These are phyloP conservation scores for baker's yeast (Saccharomyces cerevisiae) DNA, from an alignment of 805 yeast species.

Conservation along the genomic window DNA sequence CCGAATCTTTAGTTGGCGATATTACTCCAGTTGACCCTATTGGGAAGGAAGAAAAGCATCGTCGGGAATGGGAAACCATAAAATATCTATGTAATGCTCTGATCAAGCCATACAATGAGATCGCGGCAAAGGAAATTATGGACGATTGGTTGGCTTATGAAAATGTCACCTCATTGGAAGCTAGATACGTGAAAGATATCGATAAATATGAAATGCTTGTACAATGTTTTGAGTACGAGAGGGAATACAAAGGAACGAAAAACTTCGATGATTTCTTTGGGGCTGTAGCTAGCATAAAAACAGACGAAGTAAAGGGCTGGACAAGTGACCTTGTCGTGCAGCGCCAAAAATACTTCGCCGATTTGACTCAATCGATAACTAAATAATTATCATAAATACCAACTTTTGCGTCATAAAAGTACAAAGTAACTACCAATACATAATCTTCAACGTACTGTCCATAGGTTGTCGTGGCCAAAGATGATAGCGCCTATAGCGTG, in stretches of 20 bases:
- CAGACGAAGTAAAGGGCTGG: conserved; percentile 61
- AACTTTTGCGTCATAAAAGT: background rate
- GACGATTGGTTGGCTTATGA: conserved; percentile 87
- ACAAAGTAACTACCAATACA: background rate
- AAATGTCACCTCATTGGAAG: conserved; percentile 70
- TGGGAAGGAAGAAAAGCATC: conserved; percentile 71
- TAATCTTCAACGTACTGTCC: conserved; percentile 16
- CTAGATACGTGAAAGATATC: conserved; percentile 84
- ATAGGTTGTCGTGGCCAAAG: conserved; percentile 82
- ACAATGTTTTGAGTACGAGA: conserved; percentile 81
- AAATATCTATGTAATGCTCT: conserved; percentile 50
- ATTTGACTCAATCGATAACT: conserved; percentile 1
- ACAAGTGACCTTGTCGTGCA: conserved; percentile 49
- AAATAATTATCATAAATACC: background rate
- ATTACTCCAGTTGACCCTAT: conserved; percentile 77
- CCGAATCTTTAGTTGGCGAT: conserved; percentile 91
- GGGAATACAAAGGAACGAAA: conserved; percentile 44
- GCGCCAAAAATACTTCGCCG: conserved; percentile 29
- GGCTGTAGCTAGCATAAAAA: conserved; percentile 55
- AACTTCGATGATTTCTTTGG: conserved; percentile 63
- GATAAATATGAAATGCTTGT: conserved; percentile 84
- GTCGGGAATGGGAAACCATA: conserved; percentile 70
- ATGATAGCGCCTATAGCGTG: conserved; percentile 80
- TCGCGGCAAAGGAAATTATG: conserved; percentile 54
- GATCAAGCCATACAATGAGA: conserved; percentile 54